Base-by-base conservation (phyloP, 768 basidiomycete genomes). In the Piloderma croceum region DNA sequence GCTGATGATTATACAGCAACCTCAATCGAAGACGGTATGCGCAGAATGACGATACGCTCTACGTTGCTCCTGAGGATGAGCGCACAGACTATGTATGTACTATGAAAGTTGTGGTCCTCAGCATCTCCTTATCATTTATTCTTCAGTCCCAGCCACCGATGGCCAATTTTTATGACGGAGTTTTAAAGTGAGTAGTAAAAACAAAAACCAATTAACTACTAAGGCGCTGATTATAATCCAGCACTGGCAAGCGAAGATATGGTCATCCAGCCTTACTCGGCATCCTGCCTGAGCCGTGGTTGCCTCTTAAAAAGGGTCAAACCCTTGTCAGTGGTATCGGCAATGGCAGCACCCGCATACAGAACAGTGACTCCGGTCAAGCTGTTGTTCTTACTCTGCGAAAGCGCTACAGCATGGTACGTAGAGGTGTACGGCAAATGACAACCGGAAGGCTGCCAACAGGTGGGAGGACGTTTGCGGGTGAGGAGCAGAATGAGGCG, bases 251-350 rank as follows among this genome's bases (percentile, higher is more conserved):
- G 59, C 70, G 88, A 36, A 81, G 93, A 31, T 98, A 97, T 51
- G 92, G 89, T 0, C 94, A 97, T 57, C 94, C 94, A 3, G 94
- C 91, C 1, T 72, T 98, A 17, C 90, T 84, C n/a, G 94, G 94
- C 2, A 76, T 87, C 4, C 75, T 98, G 0, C 94, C 94, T 3
- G 80, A 84, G 43, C 93, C 94, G 0, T 98, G 94, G 94, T 74
- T 97, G 3, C 93, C 93, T 2, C 65, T 91, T 38, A 90, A 88
- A 65, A 88, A 82, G 54, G 84, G 81, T 0, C 84, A 90, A 53
- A 75, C 75, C 0, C 71, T 86, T 3, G 78, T 81, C 17, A 90
- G 90, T 48, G 65, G 69, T 21, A 63, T 86, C 3, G 78, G 81
- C 17, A 90, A 90, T 48, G 65, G 69, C 22, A 63, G 72, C 39